phyloP scores from a whole-genome alignment of 208 protist genomes.

The Acanthamoeba castellanii region DNA sequence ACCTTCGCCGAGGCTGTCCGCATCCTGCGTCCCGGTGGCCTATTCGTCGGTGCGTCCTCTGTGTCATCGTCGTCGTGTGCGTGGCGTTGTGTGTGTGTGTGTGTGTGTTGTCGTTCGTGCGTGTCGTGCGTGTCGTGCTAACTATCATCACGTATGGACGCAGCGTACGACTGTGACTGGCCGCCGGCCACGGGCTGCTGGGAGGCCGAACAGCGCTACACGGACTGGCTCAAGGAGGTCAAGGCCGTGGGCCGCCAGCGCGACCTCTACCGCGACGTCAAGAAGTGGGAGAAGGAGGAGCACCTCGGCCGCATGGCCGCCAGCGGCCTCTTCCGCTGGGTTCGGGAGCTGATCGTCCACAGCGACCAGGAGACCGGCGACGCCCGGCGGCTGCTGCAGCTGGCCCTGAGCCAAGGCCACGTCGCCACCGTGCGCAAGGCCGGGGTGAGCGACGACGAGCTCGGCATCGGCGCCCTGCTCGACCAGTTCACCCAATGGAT shows the following conservation, averaged over 20 bases:
- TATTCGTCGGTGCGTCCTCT: neutral
- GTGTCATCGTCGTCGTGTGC: neutral
- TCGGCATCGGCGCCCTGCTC: neutral
- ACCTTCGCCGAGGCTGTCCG: constrained; percentile 36
- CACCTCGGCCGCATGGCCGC: neutral
- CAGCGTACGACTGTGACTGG: constrained; percentile 45
- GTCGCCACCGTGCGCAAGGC: constrained; percentile 12
- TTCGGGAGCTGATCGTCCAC: neutral
- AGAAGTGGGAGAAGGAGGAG: constrained; percentile 45
- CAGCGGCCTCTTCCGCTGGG: constrained; percentile 29
- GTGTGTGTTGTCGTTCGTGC: too few relatives aligned
- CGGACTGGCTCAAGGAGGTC: constrained; percentile 5
- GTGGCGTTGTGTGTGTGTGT: too few relatives aligned
- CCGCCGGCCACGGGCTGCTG: neutral
- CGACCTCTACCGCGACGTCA: constrained; percentile 5
- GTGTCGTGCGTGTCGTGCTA: too few relatives aligned
- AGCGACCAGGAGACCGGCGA: neutral
- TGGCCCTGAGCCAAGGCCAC: constrained; percentile 22
- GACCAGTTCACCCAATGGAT: neutral
- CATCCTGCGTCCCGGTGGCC: neutral
- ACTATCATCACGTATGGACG: neutral
- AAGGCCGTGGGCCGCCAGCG: neutral
- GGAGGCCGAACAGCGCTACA: constrained; percentile 23
- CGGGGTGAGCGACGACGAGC: neutral
- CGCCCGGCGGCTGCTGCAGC: neutral